phyloP scores from a whole-genome alignment of 495 filamentous ascomycete species.

The Aspergillus bertholletiae region DNA sequence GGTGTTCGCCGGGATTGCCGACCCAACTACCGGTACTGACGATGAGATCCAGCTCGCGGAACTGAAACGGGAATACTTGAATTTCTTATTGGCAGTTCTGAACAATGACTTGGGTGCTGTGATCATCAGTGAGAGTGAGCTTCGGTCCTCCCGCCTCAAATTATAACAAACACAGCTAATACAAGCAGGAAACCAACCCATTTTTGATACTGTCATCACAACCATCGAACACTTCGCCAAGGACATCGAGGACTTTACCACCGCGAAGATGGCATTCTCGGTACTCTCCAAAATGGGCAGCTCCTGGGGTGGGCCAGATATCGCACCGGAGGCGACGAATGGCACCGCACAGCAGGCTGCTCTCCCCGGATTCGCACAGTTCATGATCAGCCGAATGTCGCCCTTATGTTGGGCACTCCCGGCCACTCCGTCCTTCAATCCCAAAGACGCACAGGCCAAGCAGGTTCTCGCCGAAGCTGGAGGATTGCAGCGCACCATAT shows the following conservation, averaged over 20 bases:
- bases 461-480: conserved; percentile 83
- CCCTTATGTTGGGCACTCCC: conserved; percentile 84
- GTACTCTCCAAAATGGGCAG: conserved; percentile 73
- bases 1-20: conserved; percentile 78
- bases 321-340: conserved; percentile 53
- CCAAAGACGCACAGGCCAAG: conserved; percentile 79
- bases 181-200: conserved; percentile 68
- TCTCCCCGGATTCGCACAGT: conserved; percentile 88
- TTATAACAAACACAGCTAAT: not conserved
- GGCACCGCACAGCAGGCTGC: conserved; percentile 39
- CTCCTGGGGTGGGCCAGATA: conserved; percentile 82
- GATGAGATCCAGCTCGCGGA: conserved; percentile 93
- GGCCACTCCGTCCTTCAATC: conserved; percentile 67
- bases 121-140: conserved; percentile 73
- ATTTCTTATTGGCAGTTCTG: conserved; percentile 81
- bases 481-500: conserved; percentile 78
- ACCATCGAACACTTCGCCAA: conserved; percentile 81
- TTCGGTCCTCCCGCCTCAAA: not conserved
- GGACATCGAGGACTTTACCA: conserved; percentile 69
- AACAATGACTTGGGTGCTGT: conserved; percentile 86
- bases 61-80: conserved; percentile 87
- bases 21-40: conserved; percentile 86
- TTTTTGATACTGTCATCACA: conserved; percentile 79
- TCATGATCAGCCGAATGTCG: conserved; percentile 85
- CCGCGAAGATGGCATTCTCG: conserved; percentile 79